These are phyloP conservation scores for Zopfia rhizophila DNA, from an alignment of 2,329 filamentous ascomycete species.

Conservation along the genomic window DNA sequence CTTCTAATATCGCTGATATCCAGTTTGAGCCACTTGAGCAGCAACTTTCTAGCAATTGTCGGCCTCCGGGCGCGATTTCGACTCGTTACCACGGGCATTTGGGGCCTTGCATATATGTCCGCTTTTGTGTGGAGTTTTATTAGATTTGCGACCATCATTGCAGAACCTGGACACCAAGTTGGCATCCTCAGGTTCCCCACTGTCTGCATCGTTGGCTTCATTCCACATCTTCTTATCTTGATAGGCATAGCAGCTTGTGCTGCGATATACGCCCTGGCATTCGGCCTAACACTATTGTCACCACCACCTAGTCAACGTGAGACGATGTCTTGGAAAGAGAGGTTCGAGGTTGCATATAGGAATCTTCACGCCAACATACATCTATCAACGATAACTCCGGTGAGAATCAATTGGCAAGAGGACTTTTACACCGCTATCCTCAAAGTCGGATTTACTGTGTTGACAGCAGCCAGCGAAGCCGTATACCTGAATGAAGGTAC, in stretches of 20 bases:
- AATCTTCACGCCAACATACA: constrained; percentile 95
- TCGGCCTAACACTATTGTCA: constrained; percentile 78
- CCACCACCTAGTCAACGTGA: constrained; percentile 63
- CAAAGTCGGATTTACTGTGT: constrained; percentile 84
- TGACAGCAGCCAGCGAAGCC: constrained; percentile 94
- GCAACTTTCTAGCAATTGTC: constrained; percentile 82
- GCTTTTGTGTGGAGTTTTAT: constrained; percentile 81
- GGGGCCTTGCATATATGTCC: constrained; percentile 89
- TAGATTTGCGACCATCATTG: constrained; percentile 49
- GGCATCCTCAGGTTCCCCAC: constrained; percentile 89
- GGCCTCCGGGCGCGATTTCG: constrained; percentile 82
- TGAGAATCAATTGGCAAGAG: constrained; percentile 85
- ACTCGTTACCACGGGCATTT: constrained; percentile 87
- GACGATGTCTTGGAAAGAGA: constrained; percentile 63
- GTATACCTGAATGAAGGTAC: constrained; percentile 94
- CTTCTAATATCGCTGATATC: constrained; percentile 89
- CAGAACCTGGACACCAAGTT: constrained; percentile 61
- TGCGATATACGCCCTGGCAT: constrained; percentile 79
- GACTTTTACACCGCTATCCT: constrained; percentile 95
- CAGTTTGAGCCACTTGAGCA: constrained; percentile 86
- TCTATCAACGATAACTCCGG: constrained; percentile 70
- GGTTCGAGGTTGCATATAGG: constrained; percentile 76
- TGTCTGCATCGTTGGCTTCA: constrained; percentile 93
- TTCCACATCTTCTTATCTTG: constrained; percentile 90
- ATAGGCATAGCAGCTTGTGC: constrained; percentile 80